Evolutionary conservation across 768 basidiomycete species (phyloP).

Genomic region (Lentinula boryana): DNA sequence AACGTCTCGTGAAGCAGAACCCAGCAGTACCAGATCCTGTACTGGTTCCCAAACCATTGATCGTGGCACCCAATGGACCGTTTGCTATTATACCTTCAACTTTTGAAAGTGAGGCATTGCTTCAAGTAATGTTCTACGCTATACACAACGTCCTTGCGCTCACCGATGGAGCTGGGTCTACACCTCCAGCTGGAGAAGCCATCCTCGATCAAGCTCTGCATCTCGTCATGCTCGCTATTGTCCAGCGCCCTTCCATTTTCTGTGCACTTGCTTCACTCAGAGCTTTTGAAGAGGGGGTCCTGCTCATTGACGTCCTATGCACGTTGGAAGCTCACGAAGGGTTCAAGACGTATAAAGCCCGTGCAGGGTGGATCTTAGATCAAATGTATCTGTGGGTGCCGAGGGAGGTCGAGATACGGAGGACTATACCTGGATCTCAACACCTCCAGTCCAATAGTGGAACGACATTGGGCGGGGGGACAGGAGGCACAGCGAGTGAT

Average conservation of each 20-base stretch:
- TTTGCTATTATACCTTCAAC: slow-evolving; percentile 60
- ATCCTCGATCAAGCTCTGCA: slow-evolving; percentile 87
- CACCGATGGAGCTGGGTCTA: slow-evolving; percentile 47
- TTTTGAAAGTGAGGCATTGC: slow-evolving; percentile 64
- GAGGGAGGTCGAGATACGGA: slow-evolving; percentile 46
- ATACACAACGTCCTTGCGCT: slow-evolving; percentile 67
- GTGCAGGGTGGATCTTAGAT: slow-evolving; percentile 71
- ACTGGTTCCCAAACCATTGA: slow-evolving; percentile 67
- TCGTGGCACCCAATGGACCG: slow-evolving; percentile 52
- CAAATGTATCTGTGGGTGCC: slow-evolving; percentile 52
- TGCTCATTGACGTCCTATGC: slow-evolving; percentile 68
- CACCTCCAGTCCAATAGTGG: slow-evolving; percentile 17
- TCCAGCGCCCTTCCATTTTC: slow-evolving; percentile 64
- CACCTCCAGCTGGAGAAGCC: slow-evolving; percentile 79
- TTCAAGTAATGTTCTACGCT: slow-evolving; percentile 81
- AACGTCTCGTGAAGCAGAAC: slow-evolving; percentile 57
- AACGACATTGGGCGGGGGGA: slow-evolving; percentile 17
- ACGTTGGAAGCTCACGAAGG: slow-evolving; percentile 71
- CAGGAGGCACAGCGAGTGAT: slow-evolving; percentile 31
- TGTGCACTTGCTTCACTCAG: slow-evolving; percentile 49
- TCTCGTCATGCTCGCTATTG: slow-evolving; percentile 77
- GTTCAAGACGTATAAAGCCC: slow-evolving; percentile 64
- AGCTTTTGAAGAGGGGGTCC: slow-evolving; percentile 46
- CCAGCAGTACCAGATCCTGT: slow-evolving; percentile 58
- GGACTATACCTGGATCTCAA: slow-evolving; percentile 13